These are phyloP conservation scores for Senna tora DNA, from an alignment of 306 rosid species.

Conservation along the genomic window DNA sequence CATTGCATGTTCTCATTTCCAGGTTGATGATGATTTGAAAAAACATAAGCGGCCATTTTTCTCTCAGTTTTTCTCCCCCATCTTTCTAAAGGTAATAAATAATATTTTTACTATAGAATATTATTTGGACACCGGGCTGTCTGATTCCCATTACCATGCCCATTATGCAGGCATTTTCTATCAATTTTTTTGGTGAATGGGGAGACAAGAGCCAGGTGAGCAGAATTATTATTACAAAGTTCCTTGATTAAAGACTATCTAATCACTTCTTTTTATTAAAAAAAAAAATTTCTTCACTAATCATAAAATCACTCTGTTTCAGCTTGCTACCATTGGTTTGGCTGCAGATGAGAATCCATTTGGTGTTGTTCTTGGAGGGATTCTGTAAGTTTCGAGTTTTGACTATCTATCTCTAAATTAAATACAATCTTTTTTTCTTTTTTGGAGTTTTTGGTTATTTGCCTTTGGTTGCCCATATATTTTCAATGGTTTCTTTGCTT, in stretches of 20 bases:
- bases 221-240: neutral
- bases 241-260: neutral
- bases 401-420: slow-evolving; percentile 9
- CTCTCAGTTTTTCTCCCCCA: slow-evolving; percentile 63
- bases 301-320: slow-evolving; percentile 34
- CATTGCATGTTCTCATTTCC: slow-evolving; percentile 9
- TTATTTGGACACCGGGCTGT: slow-evolving; percentile 1
- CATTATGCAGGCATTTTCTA: slow-evolving; percentile 67
- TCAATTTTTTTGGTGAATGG: slow-evolving; percentile 81
- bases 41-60: slow-evolving; percentile 56
- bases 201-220: slow-evolving; percentile 80
- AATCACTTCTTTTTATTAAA: neutral
- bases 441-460: neutral
- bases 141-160: slow-evolving; percentile 21
- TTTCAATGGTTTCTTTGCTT: neutral
- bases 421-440: neutral
- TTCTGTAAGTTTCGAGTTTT: slow-evolving; percentile 54
- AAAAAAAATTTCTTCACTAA: slow-evolving; percentile 5
- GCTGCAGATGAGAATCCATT: slow-evolving; percentile 80
- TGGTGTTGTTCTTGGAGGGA: slow-evolving; percentile 79
- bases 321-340: slow-evolving; percentile 79
- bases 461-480: neutral
- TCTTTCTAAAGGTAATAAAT: slow-evolving; percentile 59
- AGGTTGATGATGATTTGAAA: slow-evolving; percentile 63
- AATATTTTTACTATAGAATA: neutral